A percentile compares a stretch with the other conserved stretches of the same genome.
phyloP scores from a whole-genome alignment of 2,329 filamentous ascomycete genomes.

The Phialemonium atrogriseum region DNA sequence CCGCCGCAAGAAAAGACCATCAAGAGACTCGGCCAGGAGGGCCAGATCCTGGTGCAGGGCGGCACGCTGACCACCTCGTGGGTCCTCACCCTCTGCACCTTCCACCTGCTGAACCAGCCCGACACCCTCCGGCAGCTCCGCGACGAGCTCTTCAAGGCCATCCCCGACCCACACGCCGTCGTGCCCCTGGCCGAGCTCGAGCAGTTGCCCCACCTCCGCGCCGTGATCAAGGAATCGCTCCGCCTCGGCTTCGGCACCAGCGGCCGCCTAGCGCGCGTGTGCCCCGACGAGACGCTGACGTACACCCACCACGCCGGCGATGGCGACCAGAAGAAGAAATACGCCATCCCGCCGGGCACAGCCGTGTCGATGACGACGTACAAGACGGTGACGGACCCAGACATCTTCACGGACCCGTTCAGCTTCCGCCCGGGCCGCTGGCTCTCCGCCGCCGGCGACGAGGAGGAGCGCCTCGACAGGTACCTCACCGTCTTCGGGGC shows the following conservation, averaged over 20 bases:
- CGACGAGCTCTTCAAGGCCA: conserved; percentile 3
- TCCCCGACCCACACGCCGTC: conserved; percentile 4
- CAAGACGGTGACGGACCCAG: neutral
- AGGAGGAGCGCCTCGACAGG: conserved; percentile 2
- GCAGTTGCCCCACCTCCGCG: conserved; percentile 8
- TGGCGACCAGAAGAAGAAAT: neutral
- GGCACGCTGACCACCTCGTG: conserved; percentile 13
- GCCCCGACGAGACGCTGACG: conserved; percentile 4
- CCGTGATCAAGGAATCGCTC: conserved; percentile 12
- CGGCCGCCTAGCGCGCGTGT: conserved; percentile 3
- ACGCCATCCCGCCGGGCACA: neutral
- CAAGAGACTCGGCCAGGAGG: conserved; percentile 20
- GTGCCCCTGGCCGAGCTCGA: conserved; percentile 7
- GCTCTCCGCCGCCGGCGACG: neutral
- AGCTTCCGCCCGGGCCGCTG: conserved; percentile 1
- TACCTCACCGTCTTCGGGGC: conserved; percentile 6
- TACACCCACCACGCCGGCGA: too few relatives aligned
- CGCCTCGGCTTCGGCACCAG: conserved; percentile 3
- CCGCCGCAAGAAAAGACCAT: conserved; percentile 19
- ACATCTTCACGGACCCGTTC: conserved; percentile 1
- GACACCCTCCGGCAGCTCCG: conserved; percentile 4
- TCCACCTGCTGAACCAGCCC: conserved; percentile 9
- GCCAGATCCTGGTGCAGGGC: conserved; percentile 19
- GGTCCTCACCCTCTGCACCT: conserved; percentile 12
- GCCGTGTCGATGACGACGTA: conserved; percentile 1